Evolutionary conservation across 179 eudicot species (phyloP), one percentile per base, ranked within the genome.

Genomic region (Beta lomatogona): DNA sequence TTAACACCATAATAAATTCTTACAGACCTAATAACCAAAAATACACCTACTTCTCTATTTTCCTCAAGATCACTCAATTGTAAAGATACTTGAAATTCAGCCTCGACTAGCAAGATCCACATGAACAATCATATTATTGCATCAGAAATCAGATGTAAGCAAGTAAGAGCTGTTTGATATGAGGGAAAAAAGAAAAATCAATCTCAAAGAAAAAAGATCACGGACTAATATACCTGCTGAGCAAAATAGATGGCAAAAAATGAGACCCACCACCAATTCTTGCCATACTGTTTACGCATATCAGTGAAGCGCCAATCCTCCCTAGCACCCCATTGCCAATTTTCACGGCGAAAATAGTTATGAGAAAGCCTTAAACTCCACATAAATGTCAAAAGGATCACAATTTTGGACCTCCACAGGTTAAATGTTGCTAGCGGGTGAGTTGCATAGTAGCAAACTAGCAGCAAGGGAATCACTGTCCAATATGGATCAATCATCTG

Each of bases 401-500:
- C 97, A 54, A 83, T 78, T 78, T 83, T 88, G 28, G 98, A 96
- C 85, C 99, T 89, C 91, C 86, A 84, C 4, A 63, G 44, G 52
- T 93, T 82, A 70, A 69, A 91, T 22, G 83, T 83, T 0, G 89
- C 89, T 60, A 77, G 44, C 31, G 98, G 98, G 86, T 94, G 98
- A 66, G 86, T 85, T 31, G 89, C 88, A 83, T 89, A 94, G 90
- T 86, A 96, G 84, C 88, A 92, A 3, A 77, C 90, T 60, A 93
- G 77, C 91, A 94, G 44, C 58, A 92, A 89, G 12, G 99, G 94
- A 44, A 96, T 90, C 83, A 90, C 96, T 22, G 97, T 92, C 99
- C 99, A 96, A 50, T 96, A 96, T 46, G 90, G 86, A 84, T 89
- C 98, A 72, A 96, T 96, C 98, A 96, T 86, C 99, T 96, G 94